phyloP scores from a whole-genome alignment of 176 grass and related monocot genomes.

The Panicum miliaceum region DNA sequence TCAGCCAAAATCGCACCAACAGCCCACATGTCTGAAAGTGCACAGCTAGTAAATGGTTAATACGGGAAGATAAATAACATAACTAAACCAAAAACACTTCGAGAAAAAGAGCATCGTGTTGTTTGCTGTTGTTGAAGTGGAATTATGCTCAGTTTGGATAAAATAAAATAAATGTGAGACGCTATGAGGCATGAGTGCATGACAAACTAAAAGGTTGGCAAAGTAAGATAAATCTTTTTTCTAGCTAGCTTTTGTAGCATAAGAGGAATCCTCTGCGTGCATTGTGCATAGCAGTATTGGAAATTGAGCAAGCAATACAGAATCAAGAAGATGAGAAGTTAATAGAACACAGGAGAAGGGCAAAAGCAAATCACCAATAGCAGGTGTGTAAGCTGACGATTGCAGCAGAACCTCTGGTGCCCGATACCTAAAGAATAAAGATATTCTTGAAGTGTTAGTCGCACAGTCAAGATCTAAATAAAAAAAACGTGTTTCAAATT shows the following conservation, averaged over 20 bases:
- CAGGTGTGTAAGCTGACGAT: constrained; percentile 72
- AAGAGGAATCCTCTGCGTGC: background rate
- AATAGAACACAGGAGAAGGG: constrained; percentile 14
- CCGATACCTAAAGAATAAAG: constrained; percentile 65
- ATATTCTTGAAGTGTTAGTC: background rate
- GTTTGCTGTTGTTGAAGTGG: background rate
- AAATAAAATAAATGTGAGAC: background rate
- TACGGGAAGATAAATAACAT: background rate
- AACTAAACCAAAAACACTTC: background rate
- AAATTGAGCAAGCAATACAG: constrained; percentile 9
- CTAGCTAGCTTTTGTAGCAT: background rate
- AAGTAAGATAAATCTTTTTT: background rate
- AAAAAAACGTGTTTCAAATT: background rate
- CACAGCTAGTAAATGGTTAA: background rate
- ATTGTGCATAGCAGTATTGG: background rate
- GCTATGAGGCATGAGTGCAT: background rate
- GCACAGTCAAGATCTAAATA: constrained; percentile 27
- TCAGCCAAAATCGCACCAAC: constrained; percentile 92
- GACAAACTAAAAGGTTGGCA: background rate
- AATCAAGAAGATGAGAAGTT: background rate
- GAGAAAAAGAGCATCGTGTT: background rate
- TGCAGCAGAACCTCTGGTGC: constrained; percentile 85
- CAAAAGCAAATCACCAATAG: constrained; percentile 65
- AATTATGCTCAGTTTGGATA: background rate
- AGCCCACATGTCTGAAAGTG: constrained; percentile 80